These are phyloP conservation scores for Phytophthora fragariae DNA, from an alignment of 352 stramenopile genomes.

Conservation along the genomic window DNA sequence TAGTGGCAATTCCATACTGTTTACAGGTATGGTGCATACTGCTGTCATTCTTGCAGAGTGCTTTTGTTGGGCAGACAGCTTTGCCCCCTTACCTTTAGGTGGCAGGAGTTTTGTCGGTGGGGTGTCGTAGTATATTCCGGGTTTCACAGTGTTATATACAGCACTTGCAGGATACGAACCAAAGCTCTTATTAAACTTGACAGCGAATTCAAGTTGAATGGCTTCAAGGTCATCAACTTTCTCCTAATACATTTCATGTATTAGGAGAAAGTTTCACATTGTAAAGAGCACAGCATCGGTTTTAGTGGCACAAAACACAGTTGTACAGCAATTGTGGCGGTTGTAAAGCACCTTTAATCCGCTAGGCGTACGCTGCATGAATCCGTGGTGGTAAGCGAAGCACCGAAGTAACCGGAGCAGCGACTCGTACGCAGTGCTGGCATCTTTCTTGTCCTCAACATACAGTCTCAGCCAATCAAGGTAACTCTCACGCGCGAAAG, in stretches of 20 bases:
- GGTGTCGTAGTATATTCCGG: neutral
- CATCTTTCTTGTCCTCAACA: conserved; percentile 2
- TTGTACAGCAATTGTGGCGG: no score
- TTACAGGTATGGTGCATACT: neutral
- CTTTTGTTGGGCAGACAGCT: conserved; percentile 23
- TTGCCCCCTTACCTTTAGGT: conserved; percentile 6
- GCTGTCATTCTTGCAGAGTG: conserved; percentile 13
- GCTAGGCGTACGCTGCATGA: conserved; percentile 3
- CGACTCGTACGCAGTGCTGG: conserved; percentile 6
- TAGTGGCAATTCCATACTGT: conserved; percentile 3
- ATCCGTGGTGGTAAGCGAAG: conserved; percentile 7
- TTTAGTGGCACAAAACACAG: neutral
- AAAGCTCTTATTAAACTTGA: no score
- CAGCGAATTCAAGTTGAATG: no score
- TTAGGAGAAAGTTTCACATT: no score
- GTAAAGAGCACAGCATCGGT: neutral
- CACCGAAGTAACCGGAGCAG: conserved; percentile 2
- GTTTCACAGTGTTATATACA: neutral
- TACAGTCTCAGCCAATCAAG: neutral
- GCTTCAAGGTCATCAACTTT: no score
- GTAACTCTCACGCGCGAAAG: conserved; percentile 4
- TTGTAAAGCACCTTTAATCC: conserved; percentile 3
- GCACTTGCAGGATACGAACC: no score
- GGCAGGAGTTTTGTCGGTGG: neutral
- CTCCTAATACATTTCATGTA: neutral